Base-by-base conservation (phyloP, 2,329 filamentous ascomycete genomes). In the Fusarium musae region DNA sequence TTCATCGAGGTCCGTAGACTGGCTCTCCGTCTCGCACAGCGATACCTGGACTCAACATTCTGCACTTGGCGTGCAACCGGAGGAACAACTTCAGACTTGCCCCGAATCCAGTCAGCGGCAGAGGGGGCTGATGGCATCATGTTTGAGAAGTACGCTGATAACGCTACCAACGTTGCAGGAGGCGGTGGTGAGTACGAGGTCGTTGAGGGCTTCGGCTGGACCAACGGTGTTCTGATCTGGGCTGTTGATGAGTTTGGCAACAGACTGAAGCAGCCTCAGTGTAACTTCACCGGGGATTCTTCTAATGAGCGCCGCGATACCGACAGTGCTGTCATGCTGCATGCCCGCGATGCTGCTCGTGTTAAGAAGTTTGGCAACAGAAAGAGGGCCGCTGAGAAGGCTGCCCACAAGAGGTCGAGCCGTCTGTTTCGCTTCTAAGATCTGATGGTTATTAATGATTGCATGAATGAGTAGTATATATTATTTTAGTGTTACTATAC, bases 41-140 rank as follows among this genome's bases (percentile, higher is more conserved):
- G 91, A 42, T 93, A 92, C 74, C 82, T 92, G 42, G 90, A 92
- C 79, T 90, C 88, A 23, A 86, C 90, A 2, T 93, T 92, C 78
- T 93, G 91, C 83, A 92, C 91, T 1, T 93, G 91, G 91, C 89
- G 87, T 65, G 88, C 89, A 10, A 93, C 91, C 0, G 91, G 91
- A 28, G 91, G 91, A 7, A 85, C 87, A 5, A 92, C 90, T 0
- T 83, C 83, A 16, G 80, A 84, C 70, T 85, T 83, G 46, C 87
- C 87, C 36, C 87, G 84, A 78, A 83, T 91, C 60, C 78, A 80
- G 21, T 87, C 87, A 2, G 78, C 88, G 2, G 76, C 80, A 0
- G 75, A 83, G 3, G 75, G 82, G 11, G 81, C 84, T 26, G 80
- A 81, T 12, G 91, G 91, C 28, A 89, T 88, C 78, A 92, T 93